Conservation (phyloP, 306 rosid genomes). For the Quercus rubra region DNA sequence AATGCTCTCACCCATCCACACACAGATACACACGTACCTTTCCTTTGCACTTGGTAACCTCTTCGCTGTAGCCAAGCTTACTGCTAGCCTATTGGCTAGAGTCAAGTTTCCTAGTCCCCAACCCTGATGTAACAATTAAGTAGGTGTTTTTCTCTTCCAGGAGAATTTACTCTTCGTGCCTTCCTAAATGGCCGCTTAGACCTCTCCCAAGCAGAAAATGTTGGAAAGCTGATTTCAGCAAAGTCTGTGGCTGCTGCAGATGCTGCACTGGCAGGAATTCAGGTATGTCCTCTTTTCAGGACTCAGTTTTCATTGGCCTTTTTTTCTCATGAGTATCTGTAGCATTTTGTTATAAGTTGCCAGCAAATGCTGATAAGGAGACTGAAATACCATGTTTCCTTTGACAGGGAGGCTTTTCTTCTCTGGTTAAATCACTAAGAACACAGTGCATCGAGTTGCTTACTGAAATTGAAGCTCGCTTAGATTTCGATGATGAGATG, state of each 20-base stretch:
- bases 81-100: too few species aligned
- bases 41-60: too few species aligned
- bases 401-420: slow-evolving; percentile 88
- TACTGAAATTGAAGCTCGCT: slow-evolving; percentile 94
- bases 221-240: slow-evolving; percentile 60
- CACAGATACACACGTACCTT: too few species aligned
- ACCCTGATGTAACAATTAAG: neutral
- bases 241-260: slow-evolving; percentile 90
- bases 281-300: slow-evolving; percentile 45
- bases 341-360: slow-evolving; percentile 7
- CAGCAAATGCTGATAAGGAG: slow-evolving; percentile 1
- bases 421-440: slow-evolving; percentile 69
- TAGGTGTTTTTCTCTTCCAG: slow-evolving; percentile 36
- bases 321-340: neutral
- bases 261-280: slow-evolving; percentile 89
- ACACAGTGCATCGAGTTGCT: slow-evolving; percentile 83
- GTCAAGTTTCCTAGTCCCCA: too few species aligned
- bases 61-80: too few species aligned
- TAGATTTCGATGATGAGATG: slow-evolving; percentile 96
- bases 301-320: neutral
- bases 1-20: too few species aligned
- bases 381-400: slow-evolving; percentile 15
- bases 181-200: slow-evolving; percentile 93
- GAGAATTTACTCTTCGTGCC: slow-evolving; percentile 96
- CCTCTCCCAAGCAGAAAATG: slow-evolving; percentile 90